Evolutionary conservation across 1,284 basidiomycete species (phyloP), one percentile per base, ranked within the genome.

Genomic region (Ganoderma sinense): DNA sequence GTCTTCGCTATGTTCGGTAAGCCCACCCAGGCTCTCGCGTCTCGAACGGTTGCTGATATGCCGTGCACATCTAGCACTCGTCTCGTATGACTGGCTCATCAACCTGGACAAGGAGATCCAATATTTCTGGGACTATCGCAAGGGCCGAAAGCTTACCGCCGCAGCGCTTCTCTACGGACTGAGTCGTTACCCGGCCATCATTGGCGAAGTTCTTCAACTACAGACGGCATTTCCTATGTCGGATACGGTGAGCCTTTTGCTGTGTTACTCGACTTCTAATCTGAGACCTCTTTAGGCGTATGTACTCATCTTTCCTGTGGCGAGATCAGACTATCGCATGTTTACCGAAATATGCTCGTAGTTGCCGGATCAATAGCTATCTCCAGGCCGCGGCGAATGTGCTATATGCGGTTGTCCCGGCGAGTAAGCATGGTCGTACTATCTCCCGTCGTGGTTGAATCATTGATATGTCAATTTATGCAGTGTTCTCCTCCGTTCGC

Each of bases 71-170:
- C 14, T 16, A 56, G 53, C 53, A 18, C 8, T 56, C 13, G 53
- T 56, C 53, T 31, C 53, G 29, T 56, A 56, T 18, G 53, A 56
- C 53, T 56, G 29, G 53, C 53, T 56, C 29, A 56, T 33, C 53
- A 56, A 56, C 29, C 31, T 56, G 26, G 53, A 56, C 53, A 31
- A 29, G 18, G 53, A 56, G 53, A 31, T 56, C 14, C 53, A 26
- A 18, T 56, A 20, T 18, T 56, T 56, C 14, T 56, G 53, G 53
- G 6, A 16, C 31, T 56, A 31, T 33, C 13, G 53, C 4, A 18
- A 33, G 14, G 53, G 53, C 53, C 53, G 29, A 1, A 56, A 56
- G 8, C 29, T 10, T 16, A 56, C 53, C 16, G 53, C 31, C 29
- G 26, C 53, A 20, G 16, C 31, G 53, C 53, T 56, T 29, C 14